Base-by-base conservation (phyloP, 2,329 filamentous ascomycete species). In the Cadophora sp. region DNA sequence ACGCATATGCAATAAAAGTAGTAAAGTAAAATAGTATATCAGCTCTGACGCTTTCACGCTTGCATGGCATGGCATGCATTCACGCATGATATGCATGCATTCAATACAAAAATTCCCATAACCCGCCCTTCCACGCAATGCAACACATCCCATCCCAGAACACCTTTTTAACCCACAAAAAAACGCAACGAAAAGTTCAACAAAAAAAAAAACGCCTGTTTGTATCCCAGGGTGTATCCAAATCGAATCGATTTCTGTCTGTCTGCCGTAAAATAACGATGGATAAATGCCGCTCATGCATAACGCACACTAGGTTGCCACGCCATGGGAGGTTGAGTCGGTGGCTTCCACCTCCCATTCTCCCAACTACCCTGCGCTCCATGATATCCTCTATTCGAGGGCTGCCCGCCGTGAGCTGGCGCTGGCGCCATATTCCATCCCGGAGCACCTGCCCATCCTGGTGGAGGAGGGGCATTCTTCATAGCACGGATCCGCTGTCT, bases 241-340 rank as follows among this genome's bases (percentile, higher is more conserved):
- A 59, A 63, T n/a, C 43, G n/a, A 43, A 20, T 45, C n/a, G n/a
- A 22, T 48, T 20, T n/a, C n/a, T n/a, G n/a, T n/a, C n/a, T n/a
- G n/a, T n/a, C 18, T 43, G 8, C n/a, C 24, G 16, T 14, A 27
- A 30, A 1, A n/a, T n/a, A n/a, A n/a, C n/a, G n/a, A n/a, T n/a
- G n/a, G n/a, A n/a, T n/a, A n/a, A 4, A 18, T 18, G 5, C 8
- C 30, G 30, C n/a, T 71, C 43, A 71, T 27, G 69, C 70, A 64
- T 71, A 71, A 36, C 70, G 59, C 41, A 70, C 66, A 51, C 64
- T 70, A 20, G 70, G 70, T 48, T 68, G 68, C 62, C 64, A 68
- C 50, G 63, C 62, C 60, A 59, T 33, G 13, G 64, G 41, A 5
- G 69, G 65, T 43, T 55, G 48, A 16, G 48, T 62, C 6, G 64